Conservation (phyloP, 257 asterid species). For the Plantago ovata region DNA sequence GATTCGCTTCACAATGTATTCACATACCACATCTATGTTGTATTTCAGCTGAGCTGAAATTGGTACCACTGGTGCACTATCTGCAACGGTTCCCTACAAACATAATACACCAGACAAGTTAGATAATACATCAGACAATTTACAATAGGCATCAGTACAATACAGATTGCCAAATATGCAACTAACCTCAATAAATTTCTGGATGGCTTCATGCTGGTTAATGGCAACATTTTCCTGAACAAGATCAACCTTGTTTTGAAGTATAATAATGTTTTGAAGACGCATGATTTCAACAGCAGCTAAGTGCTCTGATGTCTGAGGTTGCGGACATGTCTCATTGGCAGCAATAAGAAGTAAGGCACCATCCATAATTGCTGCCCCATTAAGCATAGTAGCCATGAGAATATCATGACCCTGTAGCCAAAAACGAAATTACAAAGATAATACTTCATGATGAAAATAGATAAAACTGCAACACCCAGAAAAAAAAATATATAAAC, state of each 20-base stretch:
- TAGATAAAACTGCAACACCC: conserved; percentile 3
- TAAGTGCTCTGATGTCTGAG: conserved; percentile 96
- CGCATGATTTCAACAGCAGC: conserved; percentile 98
- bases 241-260: conserved; percentile 95
- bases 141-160: not conserved
- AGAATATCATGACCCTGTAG: conserved; percentile 92
- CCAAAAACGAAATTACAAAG: conserved; percentile 7
- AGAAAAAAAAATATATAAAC: conserved; percentile 1
- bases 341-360: conserved; percentile 95
- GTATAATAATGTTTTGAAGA: conserved; percentile 84
- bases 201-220: conserved; percentile 96
- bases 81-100: conserved; percentile 93
- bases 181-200: conserved; percentile 80
- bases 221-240: conserved; percentile 98
- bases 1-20: conserved; percentile 77
- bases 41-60: conserved; percentile 97
- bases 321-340: conserved; percentile 95
- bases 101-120: conserved; percentile 13
- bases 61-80: conserved; percentile 86
- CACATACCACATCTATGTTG: conserved; percentile 88
- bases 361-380: conserved; percentile 97
- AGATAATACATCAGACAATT: too few species aligned
- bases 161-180: conserved; percentile 5
- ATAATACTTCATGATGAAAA: conserved; percentile 15
- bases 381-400: conserved; percentile 99